These are phyloP conservation scores for Stachybotrys chartarum DNA, from an alignment of 2,329 filamentous ascomycete genomes.

Conservation along the genomic window DNA sequence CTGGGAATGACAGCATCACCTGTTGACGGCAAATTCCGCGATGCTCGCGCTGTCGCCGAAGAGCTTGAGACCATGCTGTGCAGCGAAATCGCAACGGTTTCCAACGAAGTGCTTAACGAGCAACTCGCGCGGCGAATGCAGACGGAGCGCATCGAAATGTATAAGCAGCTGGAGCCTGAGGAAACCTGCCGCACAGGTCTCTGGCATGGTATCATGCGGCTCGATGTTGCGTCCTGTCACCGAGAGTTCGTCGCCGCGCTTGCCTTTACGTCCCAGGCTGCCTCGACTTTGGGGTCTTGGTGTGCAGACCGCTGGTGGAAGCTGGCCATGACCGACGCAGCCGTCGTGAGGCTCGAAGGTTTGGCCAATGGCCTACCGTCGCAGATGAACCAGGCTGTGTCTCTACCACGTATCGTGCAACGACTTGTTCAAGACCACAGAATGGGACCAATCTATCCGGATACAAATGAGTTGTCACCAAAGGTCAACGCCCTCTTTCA, in stretches of 20 bases:
- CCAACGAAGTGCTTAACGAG: conserved; percentile 26
- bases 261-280: conserved; percentile 49
- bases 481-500: conserved; percentile 62
- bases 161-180: conserved; percentile 35
- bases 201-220: conserved; percentile 44
- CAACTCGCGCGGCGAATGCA: conserved; percentile 16
- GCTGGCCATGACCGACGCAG: conserved; percentile 57
- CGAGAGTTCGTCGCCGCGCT: conserved; percentile 50
- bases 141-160: conserved; percentile 44
- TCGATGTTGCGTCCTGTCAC: conserved; percentile 28
- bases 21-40: conserved; percentile 66
- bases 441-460: conserved; percentile 28
- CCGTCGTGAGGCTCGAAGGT: conserved; percentile 53
- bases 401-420: conserved; percentile 35
- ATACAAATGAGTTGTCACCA: conserved; percentile 48
- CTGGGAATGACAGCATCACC: conserved; percentile 98
- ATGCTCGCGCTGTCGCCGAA: conserved; percentile 62
- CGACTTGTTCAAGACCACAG: conserved; percentile 45
- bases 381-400: too few relatives aligned
- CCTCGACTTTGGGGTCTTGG: conserved; percentile 70
- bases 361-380: conserved; percentile 29
- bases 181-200: conserved; percentile 55
- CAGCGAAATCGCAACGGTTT: conserved; percentile 72
- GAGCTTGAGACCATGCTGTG: conserved; percentile 73
- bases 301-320: conserved; percentile 78